These are phyloP conservation scores for Suillus bovinus DNA, from an alignment of 768 basidiomycete genomes.

Conservation along the genomic window DNA sequence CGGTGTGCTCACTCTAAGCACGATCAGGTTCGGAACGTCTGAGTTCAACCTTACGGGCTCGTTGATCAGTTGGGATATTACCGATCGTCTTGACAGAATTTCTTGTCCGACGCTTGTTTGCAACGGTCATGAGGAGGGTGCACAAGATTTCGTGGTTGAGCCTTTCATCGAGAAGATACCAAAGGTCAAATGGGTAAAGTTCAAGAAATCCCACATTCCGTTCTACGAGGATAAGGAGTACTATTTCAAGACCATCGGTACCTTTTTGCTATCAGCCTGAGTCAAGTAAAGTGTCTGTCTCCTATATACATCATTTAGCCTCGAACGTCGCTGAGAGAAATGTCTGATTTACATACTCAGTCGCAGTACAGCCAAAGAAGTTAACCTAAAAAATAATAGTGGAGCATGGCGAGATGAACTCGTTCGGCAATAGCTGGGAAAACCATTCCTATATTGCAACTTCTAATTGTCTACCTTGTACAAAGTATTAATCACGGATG, in stretches of 20 bases:
- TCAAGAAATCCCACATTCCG: slow-evolving; percentile 27
- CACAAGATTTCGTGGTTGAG: slow-evolving; percentile 32
- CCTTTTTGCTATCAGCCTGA: slow-evolving; percentile 11
- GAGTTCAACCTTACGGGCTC: slow-evolving; percentile 42
- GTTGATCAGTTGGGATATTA: slow-evolving; percentile 47
- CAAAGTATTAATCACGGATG: neutral
- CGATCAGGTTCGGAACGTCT: slow-evolving; percentile 24
- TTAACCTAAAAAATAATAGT: neutral
- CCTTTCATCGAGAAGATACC: slow-evolving; percentile 36
- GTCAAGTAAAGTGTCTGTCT: neutral
- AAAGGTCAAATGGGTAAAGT: slow-evolving; percentile 37
- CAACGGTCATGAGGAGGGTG: slow-evolving; percentile 40
- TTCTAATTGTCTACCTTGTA: neutral
- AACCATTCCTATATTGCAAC: neutral
- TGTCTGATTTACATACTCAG: neutral
- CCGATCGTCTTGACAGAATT: slow-evolving; percentile 44
- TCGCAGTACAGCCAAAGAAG: neutral
- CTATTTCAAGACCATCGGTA: slow-evolving; percentile 18
- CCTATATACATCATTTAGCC: neutral
- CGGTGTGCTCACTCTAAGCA: neutral
- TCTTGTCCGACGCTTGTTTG: slow-evolving; percentile 38
- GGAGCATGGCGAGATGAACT: neutral
- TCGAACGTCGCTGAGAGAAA: neutral
- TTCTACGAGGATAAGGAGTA: slow-evolving; percentile 21
- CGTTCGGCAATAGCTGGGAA: neutral